These are phyloP conservation scores for Tricholoma terreum DNA, from an alignment of 768 basidiomycete genomes.

Conservation along the genomic window DNA sequence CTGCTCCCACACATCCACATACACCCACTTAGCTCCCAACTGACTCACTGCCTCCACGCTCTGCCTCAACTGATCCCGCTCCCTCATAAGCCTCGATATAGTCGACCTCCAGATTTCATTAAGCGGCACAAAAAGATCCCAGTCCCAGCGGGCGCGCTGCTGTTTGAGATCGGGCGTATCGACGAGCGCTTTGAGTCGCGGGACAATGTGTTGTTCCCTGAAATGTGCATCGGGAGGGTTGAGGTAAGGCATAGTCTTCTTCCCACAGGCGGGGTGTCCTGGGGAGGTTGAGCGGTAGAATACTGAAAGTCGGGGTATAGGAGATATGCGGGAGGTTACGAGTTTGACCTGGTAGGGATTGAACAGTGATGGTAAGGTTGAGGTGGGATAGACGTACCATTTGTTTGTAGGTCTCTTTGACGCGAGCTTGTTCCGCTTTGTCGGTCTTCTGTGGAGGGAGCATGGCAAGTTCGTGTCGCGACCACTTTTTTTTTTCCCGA, in stretches of 20 bases:
- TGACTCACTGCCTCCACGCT: conserved; percentile 1
- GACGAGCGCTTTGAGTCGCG: conserved; percentile 19
- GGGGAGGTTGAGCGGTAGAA: conserved; percentile 28
- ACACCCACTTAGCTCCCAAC: conserved; percentile 23
- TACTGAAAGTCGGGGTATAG: conserved; percentile 17
- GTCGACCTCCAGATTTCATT: conserved; percentile 20
- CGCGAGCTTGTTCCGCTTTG: conserved; percentile 22
- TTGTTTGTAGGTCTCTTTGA: conserved; percentile 26
- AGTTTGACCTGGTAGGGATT: conserved; percentile 15
- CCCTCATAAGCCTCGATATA: conserved; percentile 14
- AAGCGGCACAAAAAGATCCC: conserved; percentile 25
- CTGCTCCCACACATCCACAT: conserved; percentile 26
- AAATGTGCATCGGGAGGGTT: conserved; percentile 15
- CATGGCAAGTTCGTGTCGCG: conserved; percentile 25
- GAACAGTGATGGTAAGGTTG: no score
- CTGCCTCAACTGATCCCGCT: conserved; percentile 13
- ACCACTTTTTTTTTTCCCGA: conserved; percentile 26
- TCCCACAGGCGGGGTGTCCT: conserved; percentile 22
- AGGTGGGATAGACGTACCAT: conserved; percentile 16
- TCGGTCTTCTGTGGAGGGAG: conserved; percentile 21
- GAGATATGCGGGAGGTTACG: conserved; percentile 18
- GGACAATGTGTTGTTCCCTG: conserved; percentile 15
- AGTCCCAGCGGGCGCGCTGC: conserved; percentile 24
- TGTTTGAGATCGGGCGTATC: conserved; percentile 14
- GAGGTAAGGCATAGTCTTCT: conserved; percentile 16